Base-by-base conservation (phyloP, 345 rosid genomes). In the Sonneratia alba region DNA sequence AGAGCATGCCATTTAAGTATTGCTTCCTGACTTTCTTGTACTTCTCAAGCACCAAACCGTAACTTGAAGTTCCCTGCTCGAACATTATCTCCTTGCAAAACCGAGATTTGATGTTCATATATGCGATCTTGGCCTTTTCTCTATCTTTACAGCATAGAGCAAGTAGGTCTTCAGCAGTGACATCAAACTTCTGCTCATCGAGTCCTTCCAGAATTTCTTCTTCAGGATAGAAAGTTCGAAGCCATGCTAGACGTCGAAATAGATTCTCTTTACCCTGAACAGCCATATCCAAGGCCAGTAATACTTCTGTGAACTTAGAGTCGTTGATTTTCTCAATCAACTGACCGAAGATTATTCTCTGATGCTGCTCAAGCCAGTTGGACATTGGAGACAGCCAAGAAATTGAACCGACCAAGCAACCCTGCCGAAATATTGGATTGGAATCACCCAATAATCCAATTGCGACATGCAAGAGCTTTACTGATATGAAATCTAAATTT, bases 1-100 rank as follows among this genome's bases (percentile, higher is more conserved):
- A 77, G 18, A 84, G 79, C 89, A 87, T 84, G 73, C 92, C 88
- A 51, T 83, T 83, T 67, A 66, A 73, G 70, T 88, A 88, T 75
- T 83, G 87, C 73, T 77, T 84, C 74, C 88, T 84, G 36, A 74
- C 77, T 67, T 71, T 81, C 82, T 77, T 83, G 63, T 81, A 86
- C 80, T 77, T 81, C 63, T 74, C 83, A 66, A 81, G 80, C 65
- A 86, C 70, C 73, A 67, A 57, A 61, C 55, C 76, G 72, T 86
- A 84, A 57, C 55, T 69, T 32, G 69, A 72, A 61, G 69, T 61
- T 57, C 78, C 83, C 78, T 80, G 77, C 56, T 79, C 86, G 67
- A 78, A 77, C 57, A 53, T 66, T 10, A 80, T 84, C 70, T 83
- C 80, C 18, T 70, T 27, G 76, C 89, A 85, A 77, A 87, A 82